Evolutionary conservation across 495 filamentous ascomycete genomes (phyloP), one percentile per base, ranked within the genome.

Genomic region (Evernia prunastri): DNA sequence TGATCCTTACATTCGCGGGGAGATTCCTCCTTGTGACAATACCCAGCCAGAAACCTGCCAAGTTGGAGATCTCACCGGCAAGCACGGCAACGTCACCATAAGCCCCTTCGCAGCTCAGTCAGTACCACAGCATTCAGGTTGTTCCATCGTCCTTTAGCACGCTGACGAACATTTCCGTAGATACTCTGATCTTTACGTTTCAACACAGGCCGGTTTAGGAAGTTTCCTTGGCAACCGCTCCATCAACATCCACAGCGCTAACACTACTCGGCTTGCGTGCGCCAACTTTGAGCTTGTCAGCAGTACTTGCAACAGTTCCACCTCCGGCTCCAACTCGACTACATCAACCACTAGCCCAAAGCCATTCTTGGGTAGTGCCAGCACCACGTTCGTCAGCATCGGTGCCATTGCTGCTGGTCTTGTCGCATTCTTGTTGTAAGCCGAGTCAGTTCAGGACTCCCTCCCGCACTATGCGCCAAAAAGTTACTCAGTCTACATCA

Each of bases 31-130:
- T 11, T 96, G 92, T 75, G 79, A 93, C 75, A 49, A 76, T 12
- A 72, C 71, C 13, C 69, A 76, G 35, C 88, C 89, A 11, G 69
- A 83, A 65, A 88, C 85, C 0, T 96, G 92, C 78, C 85, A 95
- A 73, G 84, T 89, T 33, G 92, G 92, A 65, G 92, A 96, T 75
- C 75, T 96, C 59, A 81, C 83, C 67, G 92, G 92, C 69, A 96
- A 96, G 79, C 82, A 91, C 69, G 89, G 87, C 60, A 80, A 78
- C 51, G 85, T 92, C 71, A 79, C 74, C 4, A 33, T 59, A 33
- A 59, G 56, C 23, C 37, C 56, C 27, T 64, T 64, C 42, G 45
- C 27, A 18, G 62, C 62, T 64, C 29, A 59, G 62, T 64, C 62
- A 37, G 60, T 58, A 27, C 67, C 45, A 35, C 23, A 40, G 39